Evolutionary conservation across 768 basidiomycete genomes (phyloP).

Genomic region (Serendipita sp.): DNA sequence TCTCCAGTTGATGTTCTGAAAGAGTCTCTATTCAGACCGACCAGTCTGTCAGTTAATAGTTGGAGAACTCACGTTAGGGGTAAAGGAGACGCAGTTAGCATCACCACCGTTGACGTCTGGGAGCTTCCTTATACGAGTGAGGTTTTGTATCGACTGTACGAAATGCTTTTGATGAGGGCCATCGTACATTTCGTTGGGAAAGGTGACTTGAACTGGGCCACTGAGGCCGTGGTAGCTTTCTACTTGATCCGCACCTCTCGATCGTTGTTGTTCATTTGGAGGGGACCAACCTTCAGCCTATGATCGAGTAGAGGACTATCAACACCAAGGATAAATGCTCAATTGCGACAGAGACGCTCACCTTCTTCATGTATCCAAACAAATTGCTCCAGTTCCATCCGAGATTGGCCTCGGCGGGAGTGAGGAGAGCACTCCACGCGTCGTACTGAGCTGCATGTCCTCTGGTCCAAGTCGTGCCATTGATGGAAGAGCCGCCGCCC

Average conservation of each 20-base stretch:
- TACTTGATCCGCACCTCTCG: conserved; percentile 22
- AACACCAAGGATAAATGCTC: background rate
- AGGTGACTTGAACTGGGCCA: conserved; percentile 39
- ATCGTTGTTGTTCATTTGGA: conserved; percentile 14
- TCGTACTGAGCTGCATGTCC: conserved; percentile 9
- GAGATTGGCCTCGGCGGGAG: background rate
- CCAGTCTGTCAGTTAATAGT: too few relatives aligned
- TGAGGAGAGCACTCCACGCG: conserved; percentile 7
- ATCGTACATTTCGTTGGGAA: conserved; percentile 31
- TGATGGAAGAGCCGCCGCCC: conserved; percentile 10
- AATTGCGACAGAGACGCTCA: background rate
- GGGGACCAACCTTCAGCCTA: conserved; percentile 15
- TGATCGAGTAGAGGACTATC: background rate
- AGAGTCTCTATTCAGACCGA: background rate
- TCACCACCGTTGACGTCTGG: conserved; percentile 32
- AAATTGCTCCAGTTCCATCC: conserved; percentile 11
- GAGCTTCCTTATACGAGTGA: conserved; percentile 27
- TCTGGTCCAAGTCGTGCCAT: conserved; percentile 9
- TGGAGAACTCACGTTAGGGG: conserved; percentile 26
- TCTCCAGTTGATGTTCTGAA: conserved; percentile 28
- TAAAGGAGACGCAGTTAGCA: conserved; percentile 40
- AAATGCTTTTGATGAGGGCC: conserved; percentile 39
- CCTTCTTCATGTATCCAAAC: conserved; percentile 10
- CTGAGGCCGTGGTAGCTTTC: conserved; percentile 33
- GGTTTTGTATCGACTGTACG: conserved; percentile 28